Base-by-base conservation (phyloP, 768 basidiomycete genomes). In the Piloderma croceum region DNA sequence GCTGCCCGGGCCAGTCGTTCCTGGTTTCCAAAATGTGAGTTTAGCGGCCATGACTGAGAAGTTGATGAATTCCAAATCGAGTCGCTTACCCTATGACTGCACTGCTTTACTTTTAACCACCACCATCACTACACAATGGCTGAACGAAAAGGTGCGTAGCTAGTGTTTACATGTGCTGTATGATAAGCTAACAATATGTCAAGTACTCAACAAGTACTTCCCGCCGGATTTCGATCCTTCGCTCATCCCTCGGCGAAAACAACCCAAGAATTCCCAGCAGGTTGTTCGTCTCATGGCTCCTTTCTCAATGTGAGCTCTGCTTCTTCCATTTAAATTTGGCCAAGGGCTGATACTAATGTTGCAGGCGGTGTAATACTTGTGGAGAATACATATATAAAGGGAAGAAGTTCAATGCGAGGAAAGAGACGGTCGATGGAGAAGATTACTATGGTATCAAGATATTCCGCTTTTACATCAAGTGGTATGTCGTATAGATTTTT, bases 311-410 rank as follows among this genome's bases (percentile, higher is more conserved):
- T 84, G 63, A 50, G 79, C 67, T 11, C 25, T 24, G 9, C 0
- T 31, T 38, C 6, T 25, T 18, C 0, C 2, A 31, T 31, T 6
- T 31, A 10, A 29, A 12, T n/a, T 7, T 29, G 20, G 19, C 9
- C 13, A 20, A 44, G 29, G 48, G 32, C 22, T 29, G 2, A 24
- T 32, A 35, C 46, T 57, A 7, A 58, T 41, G 9, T 3, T 34
- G 5, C 33, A 90, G 88, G 87, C 81, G 89, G 51, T 87, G 85
- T 55, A 93, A 91, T 53, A 90, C 90, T 3, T 99, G 96, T 53
- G 96, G 93, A 35, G 96, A 99, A 66, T 99, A 98, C 55, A 87
- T 99, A 40, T 94, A 97, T 66, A 97, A 99, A 61, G 96, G 96
- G 34, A 99, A 99, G 72, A 99, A 99, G 64, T 99, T 99, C 71